A percentile compares a stretch with the other conserved stretches of the same genome.
phyloP scores from a whole-genome alignment of 345 rosid species.

The Clausena lansium region DNA sequence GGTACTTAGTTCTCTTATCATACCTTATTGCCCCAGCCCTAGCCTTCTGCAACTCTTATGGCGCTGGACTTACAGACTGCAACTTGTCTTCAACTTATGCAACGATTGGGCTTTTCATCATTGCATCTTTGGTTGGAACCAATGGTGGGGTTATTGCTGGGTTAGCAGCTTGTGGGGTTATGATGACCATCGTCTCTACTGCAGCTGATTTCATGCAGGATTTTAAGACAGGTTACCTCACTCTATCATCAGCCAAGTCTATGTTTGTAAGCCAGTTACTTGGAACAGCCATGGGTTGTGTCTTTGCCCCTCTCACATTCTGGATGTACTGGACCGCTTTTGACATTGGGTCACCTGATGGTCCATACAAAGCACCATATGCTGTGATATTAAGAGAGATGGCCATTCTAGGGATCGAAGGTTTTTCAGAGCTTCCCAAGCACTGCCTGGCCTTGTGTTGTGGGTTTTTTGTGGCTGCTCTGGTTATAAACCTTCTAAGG shows the following conservation, averaged over 20 bases:
- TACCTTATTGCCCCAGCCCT: slow-evolving; percentile 86
- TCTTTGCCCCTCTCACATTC: slow-evolving; percentile 87
- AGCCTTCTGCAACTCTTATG: slow-evolving; percentile 92
- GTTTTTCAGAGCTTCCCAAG: slow-evolving; percentile 78
- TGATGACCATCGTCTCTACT: slow-evolving; percentile 94
- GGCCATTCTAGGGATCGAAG: slow-evolving; percentile 88
- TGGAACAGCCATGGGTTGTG: slow-evolving; percentile 91
- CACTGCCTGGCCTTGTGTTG: slow-evolving; percentile 74
- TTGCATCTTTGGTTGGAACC: slow-evolving; percentile 77
- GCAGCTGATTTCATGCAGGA: slow-evolving; percentile 99
- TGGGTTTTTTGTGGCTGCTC: slow-evolving; percentile 67
- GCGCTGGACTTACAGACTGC: slow-evolving; percentile 89
- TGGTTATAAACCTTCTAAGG: slow-evolving; percentile 63
- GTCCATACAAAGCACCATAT: slow-evolving; percentile 88
- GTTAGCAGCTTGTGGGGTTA: slow-evolving; percentile 81
- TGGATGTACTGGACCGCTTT: slow-evolving; percentile 92
- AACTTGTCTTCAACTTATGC: slow-evolving; percentile 78
- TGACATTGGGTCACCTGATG: slow-evolving; percentile 79
- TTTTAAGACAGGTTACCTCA: slow-evolving; percentile 88
- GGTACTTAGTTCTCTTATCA: slow-evolving; percentile 81
- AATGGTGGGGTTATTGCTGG: slow-evolving; percentile 88
- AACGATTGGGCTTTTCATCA: slow-evolving; percentile 82
- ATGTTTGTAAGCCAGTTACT: slow-evolving; percentile 89
- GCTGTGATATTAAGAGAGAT: slow-evolving; percentile 89
- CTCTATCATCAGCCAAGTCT: slow-evolving; percentile 86